Percentiles rank a stretch among this genome's conserved stretches.
Conservation (phyloP, 208 protist species). For the Blastocrithidia nonstop region DNA sequence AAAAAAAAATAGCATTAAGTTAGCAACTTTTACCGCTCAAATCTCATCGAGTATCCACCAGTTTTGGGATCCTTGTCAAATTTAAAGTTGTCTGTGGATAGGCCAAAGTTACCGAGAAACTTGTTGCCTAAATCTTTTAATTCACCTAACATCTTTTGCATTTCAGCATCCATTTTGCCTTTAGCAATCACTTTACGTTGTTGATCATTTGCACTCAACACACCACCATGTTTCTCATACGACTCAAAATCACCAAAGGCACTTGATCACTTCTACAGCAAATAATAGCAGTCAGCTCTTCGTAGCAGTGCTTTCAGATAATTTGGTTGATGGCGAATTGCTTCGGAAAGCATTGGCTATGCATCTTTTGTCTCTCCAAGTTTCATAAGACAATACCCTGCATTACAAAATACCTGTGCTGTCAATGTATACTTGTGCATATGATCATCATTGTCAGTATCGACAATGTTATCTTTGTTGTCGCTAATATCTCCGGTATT, state of each 20-base stretch:
- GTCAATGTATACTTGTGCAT: constrained; percentile 60
- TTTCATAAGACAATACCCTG: constrained; percentile 60
- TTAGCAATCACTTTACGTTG: constrained; percentile 49
- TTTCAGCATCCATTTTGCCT: constrained; percentile 80
- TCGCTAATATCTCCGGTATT: not conserved
- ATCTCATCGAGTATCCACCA: constrained; percentile 90
- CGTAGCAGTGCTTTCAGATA: constrained; percentile 79
- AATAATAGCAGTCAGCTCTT: constrained; percentile 82
- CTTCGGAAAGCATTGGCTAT: constrained; percentile 53
- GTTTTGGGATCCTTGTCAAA: constrained; percentile 89
- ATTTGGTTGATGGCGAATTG: constrained; percentile 59
- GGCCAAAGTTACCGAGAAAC: constrained; percentile 92
- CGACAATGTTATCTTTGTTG: not conserved
- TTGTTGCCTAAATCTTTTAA: constrained; percentile 94
- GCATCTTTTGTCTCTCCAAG: constrained; percentile 58
- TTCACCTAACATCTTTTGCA: constrained; percentile 90
- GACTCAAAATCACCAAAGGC: constrained; percentile 82
- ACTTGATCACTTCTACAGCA: constrained; percentile 64
- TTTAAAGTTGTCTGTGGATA: constrained; percentile 96
- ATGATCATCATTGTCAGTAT: constrained; percentile 11
- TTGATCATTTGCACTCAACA: constrained; percentile 19
- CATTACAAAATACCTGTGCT: constrained; percentile 76
- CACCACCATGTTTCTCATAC: constrained; percentile 55
- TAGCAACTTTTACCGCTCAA: constrained; percentile 26
- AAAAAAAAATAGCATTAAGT: not conserved